Base-by-base conservation (phyloP, 2,329 filamentous ascomycete genomes). In the Aspergillus costaricaensis region DNA sequence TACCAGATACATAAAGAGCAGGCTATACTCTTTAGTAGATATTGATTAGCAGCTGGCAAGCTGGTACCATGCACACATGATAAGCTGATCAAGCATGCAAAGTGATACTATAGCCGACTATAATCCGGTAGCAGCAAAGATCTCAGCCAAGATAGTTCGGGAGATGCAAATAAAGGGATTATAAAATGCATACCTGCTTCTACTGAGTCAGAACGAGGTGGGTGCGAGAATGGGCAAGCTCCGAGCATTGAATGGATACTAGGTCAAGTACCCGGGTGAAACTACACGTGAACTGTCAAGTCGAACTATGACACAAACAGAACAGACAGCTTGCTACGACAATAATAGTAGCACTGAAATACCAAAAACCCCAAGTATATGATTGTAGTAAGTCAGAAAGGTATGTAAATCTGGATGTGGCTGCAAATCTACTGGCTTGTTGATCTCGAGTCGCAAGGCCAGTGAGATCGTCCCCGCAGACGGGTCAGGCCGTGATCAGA, bases 401-500 rank as follows among this genome's bases (percentile, higher is more conserved):
- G 10, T 14, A 23, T 12, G n/a, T 14, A 44, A 30, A 50, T 19
- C 8, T 32, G 3, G 47, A 17, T 17, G 47, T 30, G 47, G 47
- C 15, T 12, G 47, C 3, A 30, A n/a, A 5, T 3, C 5, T 25
- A 21, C n/a, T 5, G 12, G 7, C 19, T 39, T 47, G 25, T 23
- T 55, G 39, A 12, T 17, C 12, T 47, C 19, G 19, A 30, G 39
- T 30, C 23, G 39, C 39, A 41, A 47, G 14, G 38, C 38, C 47
- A 50, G 47, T 15, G 15, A 30, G 23, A 44, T 55, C n/a, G 39
- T 55, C 39, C 39, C 53, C 53, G 53, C 53, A 47, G 53, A 19
- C 36, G 53, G 50, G 25, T 38, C 30, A 10, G n/a, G 32, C 41
- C 23, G 23, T 30, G 48, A 15, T 19, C 48, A n/a, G 10, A 44